Conservation (phyloP, 176 grass and related monocot species). For the Musa itinerans region DNA sequence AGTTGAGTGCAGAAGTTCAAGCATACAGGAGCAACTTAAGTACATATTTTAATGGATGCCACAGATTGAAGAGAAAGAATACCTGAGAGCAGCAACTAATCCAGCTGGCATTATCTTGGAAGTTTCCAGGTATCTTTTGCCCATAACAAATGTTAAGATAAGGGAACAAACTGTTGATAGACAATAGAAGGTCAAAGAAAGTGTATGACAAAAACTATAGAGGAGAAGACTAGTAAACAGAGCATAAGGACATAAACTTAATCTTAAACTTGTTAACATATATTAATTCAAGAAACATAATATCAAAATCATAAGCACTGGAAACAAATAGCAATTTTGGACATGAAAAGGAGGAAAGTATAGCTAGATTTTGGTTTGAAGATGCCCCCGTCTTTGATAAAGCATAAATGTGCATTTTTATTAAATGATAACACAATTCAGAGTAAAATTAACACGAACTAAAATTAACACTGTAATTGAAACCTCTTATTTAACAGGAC, state of each 20-base stretch:
- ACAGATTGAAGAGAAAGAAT: conserved; percentile 1
- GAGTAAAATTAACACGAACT: background rate
- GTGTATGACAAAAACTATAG: background rate
- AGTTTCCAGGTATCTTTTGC: conserved; percentile 61
- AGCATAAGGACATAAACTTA: background rate
- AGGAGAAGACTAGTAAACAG: background rate
- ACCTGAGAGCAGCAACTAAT: conserved; percentile 72
- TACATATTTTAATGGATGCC: background rate
- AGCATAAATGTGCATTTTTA: too few relatives aligned
- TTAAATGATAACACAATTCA: too few relatives aligned
- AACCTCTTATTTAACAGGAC: too few relatives aligned
- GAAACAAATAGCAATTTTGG: background rate
- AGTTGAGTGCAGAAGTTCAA: background rate
- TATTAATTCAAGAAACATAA: background rate
- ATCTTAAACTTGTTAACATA: background rate
- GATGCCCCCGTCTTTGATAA: too few relatives aligned
- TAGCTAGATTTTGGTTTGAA: too few relatives aligned
- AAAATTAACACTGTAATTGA: too few relatives aligned
- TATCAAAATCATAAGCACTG: background rate
- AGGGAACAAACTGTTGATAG: conserved; percentile 51
- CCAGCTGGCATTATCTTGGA: conserved; percentile 85
- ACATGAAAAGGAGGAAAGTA: too few relatives aligned
- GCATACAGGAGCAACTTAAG: background rate
- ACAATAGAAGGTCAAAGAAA: background rate
- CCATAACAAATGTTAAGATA: conserved; percentile 51